These are phyloP conservation scores for Albifimbria verrucaria DNA, from an alignment of 2,329 filamentous ascomycete genomes.

Conservation along the genomic window DNA sequence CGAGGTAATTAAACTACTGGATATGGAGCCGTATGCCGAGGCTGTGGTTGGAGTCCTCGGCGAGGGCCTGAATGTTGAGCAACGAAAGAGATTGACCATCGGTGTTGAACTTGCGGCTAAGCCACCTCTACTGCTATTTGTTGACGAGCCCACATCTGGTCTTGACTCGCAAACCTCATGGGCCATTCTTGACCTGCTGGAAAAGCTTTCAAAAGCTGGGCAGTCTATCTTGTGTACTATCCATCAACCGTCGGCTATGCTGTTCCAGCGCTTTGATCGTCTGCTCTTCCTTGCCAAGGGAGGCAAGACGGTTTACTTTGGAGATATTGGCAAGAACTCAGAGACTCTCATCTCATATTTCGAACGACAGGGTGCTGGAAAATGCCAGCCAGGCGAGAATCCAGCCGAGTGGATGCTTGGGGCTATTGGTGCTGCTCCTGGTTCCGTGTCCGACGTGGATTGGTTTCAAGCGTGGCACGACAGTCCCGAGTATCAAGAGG, in stretches of 20 bases:
- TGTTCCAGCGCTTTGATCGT: conserved; percentile 48
- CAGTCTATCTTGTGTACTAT: conserved; percentile 51
- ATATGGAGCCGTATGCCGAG: conserved; percentile 54
- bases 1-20: conserved; percentile 50
- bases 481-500: conserved; percentile 49
- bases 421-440: conserved; percentile 58
- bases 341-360: conserved; percentile 68
- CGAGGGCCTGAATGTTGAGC: conserved; percentile 46
- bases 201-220: conserved; percentile 55
- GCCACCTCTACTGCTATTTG: conserved; percentile 46
- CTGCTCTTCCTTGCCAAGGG: conserved; percentile 64
- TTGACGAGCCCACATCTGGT: conserved; percentile 53
- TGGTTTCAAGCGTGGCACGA: conserved; percentile 60
- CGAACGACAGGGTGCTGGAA: conserved; percentile 62
- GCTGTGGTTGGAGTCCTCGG: conserved; percentile 45
- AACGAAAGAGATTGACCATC: conserved; percentile 49
- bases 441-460: conserved; percentile 55
- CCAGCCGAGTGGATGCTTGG: conserved; percentile 75
- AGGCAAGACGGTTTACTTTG: conserved; percentile 75
- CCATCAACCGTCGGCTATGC: conserved; percentile 42
- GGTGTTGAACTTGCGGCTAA: conserved; percentile 44
- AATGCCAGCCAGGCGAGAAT: conserved; percentile 65
- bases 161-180: conserved; percentile 62
- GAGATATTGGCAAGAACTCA: conserved; percentile 69
- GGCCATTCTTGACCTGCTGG: conserved; percentile 68